Evolutionary conservation across 2,329 filamentous ascomycete genomes (phyloP).

Genomic region (Trichoderma pleuroti): DNA sequence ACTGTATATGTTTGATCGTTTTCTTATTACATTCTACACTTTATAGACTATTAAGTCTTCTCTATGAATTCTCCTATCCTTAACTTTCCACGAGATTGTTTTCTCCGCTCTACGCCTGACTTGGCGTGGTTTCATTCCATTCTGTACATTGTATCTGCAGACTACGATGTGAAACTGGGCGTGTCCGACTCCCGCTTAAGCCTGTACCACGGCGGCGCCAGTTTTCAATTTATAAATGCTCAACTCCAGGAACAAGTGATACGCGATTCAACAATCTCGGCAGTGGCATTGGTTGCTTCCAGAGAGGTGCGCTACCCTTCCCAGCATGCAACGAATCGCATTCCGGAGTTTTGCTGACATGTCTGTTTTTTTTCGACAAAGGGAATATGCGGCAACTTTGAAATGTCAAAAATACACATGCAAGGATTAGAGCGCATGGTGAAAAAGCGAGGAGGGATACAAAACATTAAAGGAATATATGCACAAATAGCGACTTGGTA

Average conservation of each 20-base stretch:
- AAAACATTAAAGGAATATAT: neutral
- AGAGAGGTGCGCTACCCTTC: neutral
- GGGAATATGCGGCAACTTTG: neutral
- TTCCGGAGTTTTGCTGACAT: neutral
- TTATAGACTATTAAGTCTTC: neutral
- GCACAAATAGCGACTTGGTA: neutral
- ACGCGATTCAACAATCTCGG: neutral
- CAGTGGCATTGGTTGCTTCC: neutral
- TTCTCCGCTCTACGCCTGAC: neutral
- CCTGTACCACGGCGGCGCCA: neutral
- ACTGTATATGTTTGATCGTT: no score
- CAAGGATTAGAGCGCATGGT: neutral
- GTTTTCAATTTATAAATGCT: neutral
- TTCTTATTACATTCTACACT: no score
- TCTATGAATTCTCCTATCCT: neutral
- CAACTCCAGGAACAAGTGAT: neutral
- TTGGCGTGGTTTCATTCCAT: neutral
- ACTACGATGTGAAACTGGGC: neutral
- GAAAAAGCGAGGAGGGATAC: neutral
- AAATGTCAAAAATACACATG: neutral
- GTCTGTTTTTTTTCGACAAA: neutral
- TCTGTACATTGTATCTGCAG: neutral
- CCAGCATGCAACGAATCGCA: no score
- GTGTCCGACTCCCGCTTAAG: neutral
- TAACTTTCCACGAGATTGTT: neutral